Base-by-base conservation (phyloP, 352 stramenopile species). In the Phytopythium kandeliae region DNA sequence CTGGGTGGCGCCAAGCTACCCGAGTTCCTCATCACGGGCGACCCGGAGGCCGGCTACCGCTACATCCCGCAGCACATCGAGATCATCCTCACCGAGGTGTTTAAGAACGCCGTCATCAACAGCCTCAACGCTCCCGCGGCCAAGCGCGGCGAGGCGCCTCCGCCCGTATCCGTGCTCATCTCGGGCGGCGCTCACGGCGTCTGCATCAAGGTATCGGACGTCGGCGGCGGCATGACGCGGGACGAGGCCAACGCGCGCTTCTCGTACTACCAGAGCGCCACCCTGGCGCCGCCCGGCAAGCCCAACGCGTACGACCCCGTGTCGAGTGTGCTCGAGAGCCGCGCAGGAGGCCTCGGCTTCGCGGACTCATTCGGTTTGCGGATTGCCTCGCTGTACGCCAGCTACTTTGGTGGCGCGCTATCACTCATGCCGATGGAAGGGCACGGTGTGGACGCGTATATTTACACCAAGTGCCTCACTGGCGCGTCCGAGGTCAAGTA, bases 401-500 rank as follows among this genome's bases (percentile, higher is more conserved):
- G 97, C 49, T 99, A 99, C 76, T 99, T 99, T 84, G 97, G 96
- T 24, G 97, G 97, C 11, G 97, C 98, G 63, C 74, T 99, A 41
- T 92, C 86, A 58, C 91, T 99, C 48, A 99, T 99, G 88, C 98
- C 94, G 28, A 99, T 99, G 94, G 96, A 99, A 51, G 97, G 97
- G 24, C 98, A 98, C 65, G 97, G 97, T 31, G 98, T 97, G 35
- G 97, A 99, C 75, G 72, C 81, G 53, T 92, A 92, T 74, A 86
- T 92, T 76, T 90, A 92, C 69, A 86, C 89, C 74, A 90, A 85
- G 56, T 88, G 78, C 61, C 74, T 92, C 55, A 89, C 77, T 0
- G 71, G 76, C 51, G 71, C 65, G 17, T 92, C 78, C 6, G 64
- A 89, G 54, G 64, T 92, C 60, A 86, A 87, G 67, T 88, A 83